These are phyloP conservation scores for Stephania cephalantha DNA, from an alignment of 164 flowering plant genomes.

Conservation along the genomic window DNA sequence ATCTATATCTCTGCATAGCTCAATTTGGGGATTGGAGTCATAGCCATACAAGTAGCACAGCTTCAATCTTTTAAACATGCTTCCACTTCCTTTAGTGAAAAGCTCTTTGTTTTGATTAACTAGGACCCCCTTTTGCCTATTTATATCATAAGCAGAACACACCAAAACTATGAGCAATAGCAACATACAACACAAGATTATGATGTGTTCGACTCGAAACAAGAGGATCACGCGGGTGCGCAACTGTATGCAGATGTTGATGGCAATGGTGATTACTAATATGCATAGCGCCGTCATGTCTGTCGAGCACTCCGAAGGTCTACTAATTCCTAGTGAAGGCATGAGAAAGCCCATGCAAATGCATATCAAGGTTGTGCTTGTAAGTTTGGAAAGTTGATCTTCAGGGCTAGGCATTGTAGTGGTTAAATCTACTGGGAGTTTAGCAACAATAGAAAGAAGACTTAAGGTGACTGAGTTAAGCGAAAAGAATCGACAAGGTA, in stretches of 20 bases:
- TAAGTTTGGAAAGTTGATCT: constrained; percentile 14
- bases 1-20: not conserved
- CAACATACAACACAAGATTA: constrained; percentile 11
- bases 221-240: not conserved
- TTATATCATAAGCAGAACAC: not conserved
- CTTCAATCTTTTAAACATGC: not conserved
- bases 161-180: constrained; percentile 3
- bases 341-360: constrained; percentile 7
- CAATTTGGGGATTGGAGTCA: not conserved
- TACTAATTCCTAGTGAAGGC: constrained; percentile 8
- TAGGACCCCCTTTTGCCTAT: not conserved
- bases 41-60: not conserved
- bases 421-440: constrained; percentile 14
- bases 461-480: constrained; percentile 9
- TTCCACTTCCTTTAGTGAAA: not conserved
- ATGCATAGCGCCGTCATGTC: constrained; percentile 9
- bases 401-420: constrained; percentile 11
- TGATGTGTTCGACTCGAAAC: constrained; percentile 8
- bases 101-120: not conserved
- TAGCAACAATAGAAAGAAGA: constrained; percentile 9
- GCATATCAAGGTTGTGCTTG: constrained; percentile 7
- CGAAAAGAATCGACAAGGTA: constrained; percentile 9
- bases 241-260: constrained; percentile 12
- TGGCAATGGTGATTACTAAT: constrained; percentile 1
- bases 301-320: not conserved